Base-by-base conservation (phyloP, 495 filamentous ascomycete species). In the Darksidea phi region DNA sequence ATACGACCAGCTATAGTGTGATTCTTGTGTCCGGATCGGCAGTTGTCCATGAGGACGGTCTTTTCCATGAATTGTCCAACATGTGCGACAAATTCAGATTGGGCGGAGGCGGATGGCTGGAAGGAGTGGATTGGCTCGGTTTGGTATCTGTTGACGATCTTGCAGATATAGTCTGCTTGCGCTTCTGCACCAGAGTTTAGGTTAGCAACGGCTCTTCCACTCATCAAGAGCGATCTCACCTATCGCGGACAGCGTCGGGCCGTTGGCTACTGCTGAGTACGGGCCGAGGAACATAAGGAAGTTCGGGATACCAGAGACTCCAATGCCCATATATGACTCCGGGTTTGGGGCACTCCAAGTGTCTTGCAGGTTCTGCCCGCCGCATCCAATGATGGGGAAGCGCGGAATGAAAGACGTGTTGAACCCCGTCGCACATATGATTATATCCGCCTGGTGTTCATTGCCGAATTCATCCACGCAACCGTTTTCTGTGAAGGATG, bases 351-450 rank as follows among this genome's bases (percentile, higher is more conserved):
- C 45, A 1, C 43, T 18, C 55, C 56, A 69, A 3, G 37, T 6
- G 13, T 59, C 45, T 0, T n/a, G 25, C 5, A 61, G 46, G 23
- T 48, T 28, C 20, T 42, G 41, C 24, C 56, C 57, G 61, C 58
- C 46, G 20, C 25, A 17, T 34, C 66, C 66, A 25, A 47, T 6
- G 6, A 68, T 15, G 1, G 59, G 43, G 49, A 65, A 64, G 1
- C 24, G 48, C 12, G 55, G 66, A 8, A 18, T 7, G 28, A 34
- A 47, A 15, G 7, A 37, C 15, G 48, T 48, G 38, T 67, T 32
- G 45, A 67, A 67, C 4, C 65, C 65, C 6, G 65, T 67, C 13
- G 65, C 65, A 48, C 55, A 65, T n/a, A 66, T 37, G 12, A 68
- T 51, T 6, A 50, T 43, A 32, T 67, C 64, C 20, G 59, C 55